A percentile compares a stretch with the other conserved stretches of the same genome.
phyloP scores from a whole-genome alignment of 345 rosid genomes.

The Gossypium rotundifolium region DNA sequence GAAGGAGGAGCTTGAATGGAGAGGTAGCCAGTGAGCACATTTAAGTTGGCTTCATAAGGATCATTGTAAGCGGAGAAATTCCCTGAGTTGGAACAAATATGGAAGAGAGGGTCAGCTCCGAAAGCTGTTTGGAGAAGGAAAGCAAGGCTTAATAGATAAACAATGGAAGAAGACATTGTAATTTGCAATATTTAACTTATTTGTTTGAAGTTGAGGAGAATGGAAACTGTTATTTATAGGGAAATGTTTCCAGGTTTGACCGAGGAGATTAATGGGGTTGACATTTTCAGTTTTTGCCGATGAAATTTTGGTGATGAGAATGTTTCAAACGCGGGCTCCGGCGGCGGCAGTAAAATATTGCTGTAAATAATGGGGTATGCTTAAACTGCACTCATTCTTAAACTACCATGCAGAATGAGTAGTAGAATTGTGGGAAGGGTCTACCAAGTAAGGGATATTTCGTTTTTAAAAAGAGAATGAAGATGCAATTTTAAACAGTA shows the following conservation, averaged over 20 bases:
- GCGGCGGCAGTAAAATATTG: no score
- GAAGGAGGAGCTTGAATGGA: slow-evolving; percentile 33
- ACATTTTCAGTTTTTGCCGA: not conserved
- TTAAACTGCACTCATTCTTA: not conserved
- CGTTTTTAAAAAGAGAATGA: no score
- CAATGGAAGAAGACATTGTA: slow-evolving; percentile 8
- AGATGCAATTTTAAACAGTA: no score
- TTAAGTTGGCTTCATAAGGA: slow-evolving; percentile 39
- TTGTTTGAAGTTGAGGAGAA: not conserved
- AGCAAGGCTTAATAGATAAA: slow-evolving; percentile 10
- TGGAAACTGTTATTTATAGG: not conserved
- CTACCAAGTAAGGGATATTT: no score
- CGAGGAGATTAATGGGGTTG: not conserved
- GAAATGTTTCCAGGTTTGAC: not conserved
- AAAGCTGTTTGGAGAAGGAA: slow-evolving; percentile 26
- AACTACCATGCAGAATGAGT: not conserved
- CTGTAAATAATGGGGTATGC: no score
- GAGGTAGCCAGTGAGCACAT: slow-evolving; percentile 29
- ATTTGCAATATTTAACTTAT: not conserved
- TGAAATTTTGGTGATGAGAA: not conserved
- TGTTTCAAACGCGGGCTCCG: not conserved
- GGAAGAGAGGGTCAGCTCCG: slow-evolving; percentile 33
- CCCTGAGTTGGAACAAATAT: slow-evolving; percentile 36
- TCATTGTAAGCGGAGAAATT: slow-evolving; percentile 28
- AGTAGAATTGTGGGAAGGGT: no score